A percentile compares a stretch with the other conserved stretches of the same genome.
Conservation (phyloP, 2,329 filamentous ascomycete genomes). For the Reticulascus tulasneorum region DNA sequence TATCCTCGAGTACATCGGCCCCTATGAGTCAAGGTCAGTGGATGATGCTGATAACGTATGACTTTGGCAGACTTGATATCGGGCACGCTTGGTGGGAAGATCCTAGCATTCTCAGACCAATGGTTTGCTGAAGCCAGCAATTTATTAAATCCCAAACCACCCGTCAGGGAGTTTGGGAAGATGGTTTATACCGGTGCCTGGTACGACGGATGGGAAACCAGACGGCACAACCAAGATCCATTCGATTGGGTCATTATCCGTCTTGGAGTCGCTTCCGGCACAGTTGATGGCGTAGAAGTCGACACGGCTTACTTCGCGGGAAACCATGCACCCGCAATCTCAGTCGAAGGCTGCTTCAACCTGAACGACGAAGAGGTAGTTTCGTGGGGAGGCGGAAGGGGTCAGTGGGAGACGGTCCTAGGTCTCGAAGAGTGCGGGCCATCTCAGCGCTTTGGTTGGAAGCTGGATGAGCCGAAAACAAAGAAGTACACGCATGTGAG, state of each 20-base stretch:
- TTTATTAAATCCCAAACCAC: conserved; percentile 59
- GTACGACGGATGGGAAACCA: conserved; percentile 70
- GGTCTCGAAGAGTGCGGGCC: conserved; percentile 69
- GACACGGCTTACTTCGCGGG: conserved; percentile 80
- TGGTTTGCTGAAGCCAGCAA: conserved; percentile 66
- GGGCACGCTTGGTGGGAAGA: conserved; percentile 56
- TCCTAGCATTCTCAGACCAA: conserved; percentile 63
- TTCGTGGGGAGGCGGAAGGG: conserved; percentile 54
- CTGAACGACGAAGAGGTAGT: conserved; percentile 60
- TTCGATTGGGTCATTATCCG: conserved; percentile 67
- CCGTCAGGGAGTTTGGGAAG: conserved; percentile 60
- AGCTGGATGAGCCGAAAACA: conserved; percentile 51
- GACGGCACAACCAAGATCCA: conserved; percentile 58
- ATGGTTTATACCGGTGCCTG: conserved; percentile 67
- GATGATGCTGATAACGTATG: conserved; percentile 1
- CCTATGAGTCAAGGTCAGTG: neutral
- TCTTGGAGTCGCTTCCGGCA: conserved; percentile 66
- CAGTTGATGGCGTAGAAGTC: conserved; percentile 69
- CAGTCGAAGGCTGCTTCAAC: conserved; percentile 71
- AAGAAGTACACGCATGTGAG: conserved; percentile 77
- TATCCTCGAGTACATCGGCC: neutral
- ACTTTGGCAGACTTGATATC: conserved; percentile 54
- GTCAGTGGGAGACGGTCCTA: conserved; percentile 70
- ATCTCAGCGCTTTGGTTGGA: conserved; percentile 70
- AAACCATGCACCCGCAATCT: conserved; percentile 76